Percentiles rank a stretch among this genome's conserved stretches.
phyloP scores from a whole-genome alignment of 2,329 filamentous ascomycete genomes.

The Polytolypa hystricis region DNA sequence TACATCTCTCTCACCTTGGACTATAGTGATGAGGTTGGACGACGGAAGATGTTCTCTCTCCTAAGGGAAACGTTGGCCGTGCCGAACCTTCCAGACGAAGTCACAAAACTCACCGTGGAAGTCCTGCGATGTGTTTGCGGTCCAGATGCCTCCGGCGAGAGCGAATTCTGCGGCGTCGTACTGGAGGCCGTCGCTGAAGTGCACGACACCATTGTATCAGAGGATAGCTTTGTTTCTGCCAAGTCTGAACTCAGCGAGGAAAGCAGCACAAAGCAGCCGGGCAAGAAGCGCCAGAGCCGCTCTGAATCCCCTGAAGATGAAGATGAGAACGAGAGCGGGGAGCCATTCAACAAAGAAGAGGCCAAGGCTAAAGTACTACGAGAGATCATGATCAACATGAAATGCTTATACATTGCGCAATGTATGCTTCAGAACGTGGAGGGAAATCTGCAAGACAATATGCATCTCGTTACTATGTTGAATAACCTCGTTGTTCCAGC shows the following conservation, averaged over 20 bases:
- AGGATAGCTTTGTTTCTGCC: slow-evolving; percentile 90
- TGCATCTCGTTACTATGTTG: slow-evolving; percentile 89
- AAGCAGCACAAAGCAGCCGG: slow-evolving; percentile 36
- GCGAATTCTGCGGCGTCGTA: slow-evolving; percentile 45
- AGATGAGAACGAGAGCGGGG: slow-evolving; percentile 43
- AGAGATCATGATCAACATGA: slow-evolving; percentile 96
- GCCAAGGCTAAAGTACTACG: slow-evolving; percentile 59
- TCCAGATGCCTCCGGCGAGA: slow-evolving; percentile 37
- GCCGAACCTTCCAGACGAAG: slow-evolving; percentile 80
- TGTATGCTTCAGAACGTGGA: slow-evolving; percentile 94
- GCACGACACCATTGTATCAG: slow-evolving; percentile 72
- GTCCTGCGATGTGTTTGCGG: slow-evolving; percentile 76
- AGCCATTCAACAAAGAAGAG: slow-evolving; percentile 41
- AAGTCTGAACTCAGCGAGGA: slow-evolving; percentile 69
- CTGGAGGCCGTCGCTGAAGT: slow-evolving; percentile 93
- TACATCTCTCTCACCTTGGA: slow-evolving; percentile 86
- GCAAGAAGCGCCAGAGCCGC: slow-evolving; percentile 25
- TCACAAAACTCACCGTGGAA: slow-evolving; percentile 77
- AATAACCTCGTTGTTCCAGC: slow-evolving; percentile 95
- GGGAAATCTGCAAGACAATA: slow-evolving; percentile 77
- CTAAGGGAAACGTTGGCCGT: slow-evolving; percentile 76
- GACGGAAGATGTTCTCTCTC: slow-evolving; percentile 89
- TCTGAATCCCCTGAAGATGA: slow-evolving; percentile 44
- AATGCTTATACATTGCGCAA: slow-evolving; percentile 92
- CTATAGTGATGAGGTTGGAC: slow-evolving; percentile 93